Base-by-base conservation (phyloP, 176 grass and related monocot species). In the Avena atlantica region DNA sequence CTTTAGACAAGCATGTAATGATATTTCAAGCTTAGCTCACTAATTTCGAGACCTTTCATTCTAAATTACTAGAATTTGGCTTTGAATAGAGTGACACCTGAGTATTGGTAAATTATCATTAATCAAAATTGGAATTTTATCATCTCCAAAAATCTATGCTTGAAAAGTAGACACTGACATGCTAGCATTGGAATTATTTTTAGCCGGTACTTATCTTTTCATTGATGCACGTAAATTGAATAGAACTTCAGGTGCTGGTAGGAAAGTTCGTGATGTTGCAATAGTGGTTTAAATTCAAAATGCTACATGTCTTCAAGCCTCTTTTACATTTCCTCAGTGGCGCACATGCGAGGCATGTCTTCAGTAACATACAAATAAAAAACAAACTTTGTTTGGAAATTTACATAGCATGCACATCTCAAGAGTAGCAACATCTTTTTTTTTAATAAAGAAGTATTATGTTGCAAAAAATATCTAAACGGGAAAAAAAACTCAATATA, bases 61-160 rank as follows among this genome's bases (percentile, higher is more conserved):
- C 52, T 11, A 81, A 81, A 19, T 53, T 71, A 71, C 14, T 81
- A 49, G 15, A 17, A 31, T 66, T 81, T 70, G 14, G 15, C 5
- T 71, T 82, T 77, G 50, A 62, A 62, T 84, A 52, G 31, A 76
- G 16, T 7, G 9, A 0, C 36, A 51, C 61, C 25, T 58, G 36
- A 49, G 60, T 77, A 19, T 69, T 27, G 42, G 34, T 78, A 10
- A 78, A 56, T 20, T 42, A 50, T 81, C 14, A 4, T 76, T 76
- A 40, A n/a, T 4, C 66, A 42, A 49, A 82, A 21, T 84, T 29
- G 12, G 9, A 36, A 9, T 17, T 36, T 55, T 48, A 14, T 74
- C 51, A 13, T 47, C 74, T 66, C 12, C 56, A 59, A 20, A 84
- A 82, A 66, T n/a, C 10, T 91, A 21, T 55, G 19, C 70, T 79